Conservation (phyloP, 257 asterid species). For the Salvia splendens region DNA sequence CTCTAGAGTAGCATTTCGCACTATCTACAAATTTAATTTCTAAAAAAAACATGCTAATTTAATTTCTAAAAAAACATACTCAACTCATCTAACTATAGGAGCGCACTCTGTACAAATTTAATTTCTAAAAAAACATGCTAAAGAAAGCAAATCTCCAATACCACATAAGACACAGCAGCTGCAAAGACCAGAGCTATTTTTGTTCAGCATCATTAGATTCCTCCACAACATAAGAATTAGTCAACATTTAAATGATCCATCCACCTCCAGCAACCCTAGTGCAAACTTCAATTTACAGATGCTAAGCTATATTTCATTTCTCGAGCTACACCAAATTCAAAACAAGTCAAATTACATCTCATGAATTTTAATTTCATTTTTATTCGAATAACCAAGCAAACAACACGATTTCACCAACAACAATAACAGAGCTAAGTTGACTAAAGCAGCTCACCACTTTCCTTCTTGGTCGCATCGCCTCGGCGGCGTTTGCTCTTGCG, state of each 20-base stretch:
- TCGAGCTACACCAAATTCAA: constrained; percentile 1
- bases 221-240: neutral
- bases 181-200: constrained; percentile 2
- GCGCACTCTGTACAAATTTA: neutral
- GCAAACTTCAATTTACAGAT: neutral
- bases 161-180: constrained; percentile 8
- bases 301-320: neutral
- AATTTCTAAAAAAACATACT: too few relatives aligned
- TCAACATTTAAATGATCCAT: neutral
- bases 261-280: constrained; percentile 12
- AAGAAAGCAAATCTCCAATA: neutral
- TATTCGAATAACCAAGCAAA: neutral
- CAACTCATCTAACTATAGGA: too few relatives aligned
- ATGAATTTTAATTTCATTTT: neutral
- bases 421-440: constrained; percentile 11
- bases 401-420: neutral
- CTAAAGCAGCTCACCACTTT: constrained; percentile 46
- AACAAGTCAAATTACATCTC: neutral
- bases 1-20: constrained; percentile 5
- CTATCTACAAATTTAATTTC: constrained; percentile 8
- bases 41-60: neutral
- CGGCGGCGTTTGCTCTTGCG: constrained; percentile 75
- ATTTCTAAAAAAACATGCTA: neutral
- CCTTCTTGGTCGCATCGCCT: constrained; percentile 49
- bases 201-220: neutral